phyloP scores from a whole-genome alignment of 2,329 filamentous ascomycete genomes.

The Cryphonectria nitschkei region DNA sequence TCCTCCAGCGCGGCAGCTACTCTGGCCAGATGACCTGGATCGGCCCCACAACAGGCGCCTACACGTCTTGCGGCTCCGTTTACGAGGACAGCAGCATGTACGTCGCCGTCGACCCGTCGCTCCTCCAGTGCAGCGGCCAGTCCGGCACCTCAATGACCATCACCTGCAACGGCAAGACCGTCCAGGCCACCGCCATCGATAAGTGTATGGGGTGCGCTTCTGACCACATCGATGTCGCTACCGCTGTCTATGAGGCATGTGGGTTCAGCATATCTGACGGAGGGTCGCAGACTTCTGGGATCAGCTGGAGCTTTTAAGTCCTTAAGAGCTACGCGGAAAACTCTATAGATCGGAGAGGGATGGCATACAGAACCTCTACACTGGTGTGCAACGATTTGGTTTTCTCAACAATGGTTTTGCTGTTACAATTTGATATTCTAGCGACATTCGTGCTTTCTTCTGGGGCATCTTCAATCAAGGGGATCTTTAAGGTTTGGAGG shows the following conservation, averaged over 20 bases:
- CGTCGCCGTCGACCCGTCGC: slow-evolving; percentile 20
- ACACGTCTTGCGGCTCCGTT: slow-evolving; percentile 12
- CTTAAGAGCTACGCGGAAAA: background rate
- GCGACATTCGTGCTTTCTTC: background rate
- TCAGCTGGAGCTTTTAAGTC: slow-evolving; percentile 9
- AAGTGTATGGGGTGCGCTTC: slow-evolving; percentile 27
- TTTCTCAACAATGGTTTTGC: background rate
- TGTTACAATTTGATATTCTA: background rate
- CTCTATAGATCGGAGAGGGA: background rate
- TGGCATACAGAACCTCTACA: too few relatives aligned
- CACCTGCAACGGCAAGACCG: slow-evolving; percentile 34
- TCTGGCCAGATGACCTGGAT: slow-evolving; percentile 21
- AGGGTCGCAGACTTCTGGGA: slow-evolving; percentile 4
- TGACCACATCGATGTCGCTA: slow-evolving; percentile 22
- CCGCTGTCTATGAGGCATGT: slow-evolving; percentile 18
- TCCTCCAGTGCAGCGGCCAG: slow-evolving; percentile 15
- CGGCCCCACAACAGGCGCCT: slow-evolving; percentile 9
- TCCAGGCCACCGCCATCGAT: slow-evolving; percentile 27
- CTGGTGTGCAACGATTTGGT: background rate
- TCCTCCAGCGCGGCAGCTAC: slow-evolving; percentile 17
- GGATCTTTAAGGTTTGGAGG: too few relatives aligned
- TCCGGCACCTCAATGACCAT: slow-evolving; percentile 16
- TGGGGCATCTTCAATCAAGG: too few relatives aligned
- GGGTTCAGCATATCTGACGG: slow-evolving; percentile 2
- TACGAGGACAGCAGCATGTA: slow-evolving; percentile 24